phyloP scores from a whole-genome alignment of 352 stramenopile species.

The Globisporangium splendens region DNA sequence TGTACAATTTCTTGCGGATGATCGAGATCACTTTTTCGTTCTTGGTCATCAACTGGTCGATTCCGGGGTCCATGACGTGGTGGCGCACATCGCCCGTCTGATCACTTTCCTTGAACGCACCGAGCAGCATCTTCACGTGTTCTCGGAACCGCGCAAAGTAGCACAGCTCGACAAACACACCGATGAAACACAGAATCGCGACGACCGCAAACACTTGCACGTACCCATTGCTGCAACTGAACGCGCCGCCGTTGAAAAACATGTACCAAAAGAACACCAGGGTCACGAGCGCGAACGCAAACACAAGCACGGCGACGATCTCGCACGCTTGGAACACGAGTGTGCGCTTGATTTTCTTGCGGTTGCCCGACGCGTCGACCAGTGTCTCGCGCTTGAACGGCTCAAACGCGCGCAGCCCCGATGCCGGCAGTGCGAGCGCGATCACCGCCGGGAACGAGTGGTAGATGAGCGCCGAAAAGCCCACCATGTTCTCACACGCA shows the following conservation, averaged over 20 bases:
- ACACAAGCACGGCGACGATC: conserved; percentile 44
- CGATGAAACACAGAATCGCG: conserved; percentile 51
- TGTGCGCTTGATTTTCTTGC: conserved; percentile 71
- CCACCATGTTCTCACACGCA: conserved; percentile 76
- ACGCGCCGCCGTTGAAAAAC: conserved; percentile 76
- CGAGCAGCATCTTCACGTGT: conserved; percentile 82
- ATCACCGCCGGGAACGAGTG: conserved; percentile 56
- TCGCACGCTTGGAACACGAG: conserved; percentile 74
- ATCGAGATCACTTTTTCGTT: conserved; percentile 43
- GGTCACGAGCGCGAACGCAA: conserved; percentile 53
- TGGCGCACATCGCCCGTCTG: conserved; percentile 69
- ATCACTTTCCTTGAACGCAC: conserved; percentile 78
- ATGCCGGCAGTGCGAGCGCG: conserved; percentile 54
- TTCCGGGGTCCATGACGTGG: conserved; percentile 48
- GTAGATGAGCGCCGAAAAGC: conserved; percentile 72
- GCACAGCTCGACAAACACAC: conserved; percentile 58
- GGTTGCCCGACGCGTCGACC: conserved; percentile 37
- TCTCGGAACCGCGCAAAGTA: conserved; percentile 78
- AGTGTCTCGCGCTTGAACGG: conserved; percentile 61
- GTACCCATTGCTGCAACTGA: conserved; percentile 38
- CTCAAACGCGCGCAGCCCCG: conserved; percentile 59
- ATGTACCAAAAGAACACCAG: conserved; percentile 78
- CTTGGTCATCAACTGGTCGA: conserved; percentile 60
- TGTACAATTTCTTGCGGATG: conserved; percentile 72
- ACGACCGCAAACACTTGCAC: conserved; percentile 59